Evolutionary conservation across 441 rosid species (phyloP).

Genomic region (Erodium moschatum): DNA sequence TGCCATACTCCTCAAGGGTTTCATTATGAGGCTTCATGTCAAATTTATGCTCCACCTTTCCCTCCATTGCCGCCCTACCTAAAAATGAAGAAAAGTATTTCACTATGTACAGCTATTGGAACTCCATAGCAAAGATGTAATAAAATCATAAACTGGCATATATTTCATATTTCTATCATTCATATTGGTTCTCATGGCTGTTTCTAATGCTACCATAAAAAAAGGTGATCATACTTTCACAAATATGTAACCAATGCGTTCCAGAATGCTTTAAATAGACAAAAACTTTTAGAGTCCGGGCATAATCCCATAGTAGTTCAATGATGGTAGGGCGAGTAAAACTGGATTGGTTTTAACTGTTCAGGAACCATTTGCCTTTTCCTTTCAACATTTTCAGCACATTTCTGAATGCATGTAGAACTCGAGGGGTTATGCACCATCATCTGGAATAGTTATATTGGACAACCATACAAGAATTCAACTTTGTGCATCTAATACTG

Average conservation of each 20-base stretch:
- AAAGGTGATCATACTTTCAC: neutral
- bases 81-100: neutral
- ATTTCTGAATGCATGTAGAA: neutral
- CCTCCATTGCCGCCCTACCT: slow-evolving; percentile 41
- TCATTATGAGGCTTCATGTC: slow-evolving; percentile 60
- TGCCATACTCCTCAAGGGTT: slow-evolving; percentile 49
- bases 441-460: neutral
- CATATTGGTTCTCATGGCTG: neutral
- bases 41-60: slow-evolving; percentile 49
- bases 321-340: neutral
- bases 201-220: neutral
- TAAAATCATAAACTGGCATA: neutral
- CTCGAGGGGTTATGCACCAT: neutral
- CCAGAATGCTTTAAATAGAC: neutral
- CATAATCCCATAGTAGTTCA: neutral
- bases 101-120: neutral
- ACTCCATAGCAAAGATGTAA: neutral
- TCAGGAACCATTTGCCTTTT: neutral
- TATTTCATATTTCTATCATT: neutral
- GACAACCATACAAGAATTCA: neutral
- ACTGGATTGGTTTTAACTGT: neutral
- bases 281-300: neutral
- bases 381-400: neutral
- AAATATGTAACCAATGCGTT: neutral
- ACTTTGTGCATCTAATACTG: neutral